Percentiles rank a stretch among this genome's conserved stretches.
phyloP scores from a whole-genome alignment of 2,329 filamentous ascomycete genomes.

The Fusarium penzigii region DNA sequence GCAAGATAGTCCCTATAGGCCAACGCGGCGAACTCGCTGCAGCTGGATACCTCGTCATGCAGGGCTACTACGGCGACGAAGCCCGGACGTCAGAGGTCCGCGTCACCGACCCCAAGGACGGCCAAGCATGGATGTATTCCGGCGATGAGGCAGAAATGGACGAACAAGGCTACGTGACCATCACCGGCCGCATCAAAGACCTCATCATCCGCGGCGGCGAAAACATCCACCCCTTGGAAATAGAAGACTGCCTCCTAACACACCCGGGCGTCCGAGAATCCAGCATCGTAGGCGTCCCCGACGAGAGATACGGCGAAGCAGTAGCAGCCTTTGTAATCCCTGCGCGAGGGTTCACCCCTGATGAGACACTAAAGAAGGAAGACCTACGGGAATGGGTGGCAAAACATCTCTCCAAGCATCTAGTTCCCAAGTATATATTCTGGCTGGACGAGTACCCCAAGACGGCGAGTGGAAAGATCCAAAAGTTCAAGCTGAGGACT shows the following conservation, averaged over 20 bases:
- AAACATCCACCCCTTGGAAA: constrained; percentile 91
- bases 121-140: constrained; percentile 81
- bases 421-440: constrained; percentile 89
- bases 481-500: constrained; percentile 85
- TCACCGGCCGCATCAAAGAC: constrained; percentile 92
- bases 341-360: constrained; percentile 30
- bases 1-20: constrained; percentile 60
- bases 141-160: constrained; percentile 93
- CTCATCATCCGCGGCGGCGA: constrained; percentile 93
- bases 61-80: constrained; percentile 82
- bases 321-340: constrained; percentile 81
- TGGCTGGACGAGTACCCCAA: constrained; percentile 86
- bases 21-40: constrained; percentile 80
- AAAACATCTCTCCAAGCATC: constrained; percentile 66
- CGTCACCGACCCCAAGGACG: constrained; percentile 43
- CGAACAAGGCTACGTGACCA: constrained; percentile 76
- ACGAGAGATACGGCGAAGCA: constrained; percentile 80
- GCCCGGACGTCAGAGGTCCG: constrained; percentile 69
- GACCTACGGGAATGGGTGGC: constrained; percentile 73
- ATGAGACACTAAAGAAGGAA: constrained; percentile 49
- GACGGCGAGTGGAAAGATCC: constrained; percentile 95
- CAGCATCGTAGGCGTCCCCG: constrained; percentile 80
- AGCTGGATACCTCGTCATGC: constrained; percentile 85
- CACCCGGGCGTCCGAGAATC: constrained; percentile 72
- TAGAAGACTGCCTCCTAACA: constrained; percentile 83